phyloP scores from a whole-genome alignment of 192 early-diverging fungal species.

The Gonapodya prolifera region DNA sequence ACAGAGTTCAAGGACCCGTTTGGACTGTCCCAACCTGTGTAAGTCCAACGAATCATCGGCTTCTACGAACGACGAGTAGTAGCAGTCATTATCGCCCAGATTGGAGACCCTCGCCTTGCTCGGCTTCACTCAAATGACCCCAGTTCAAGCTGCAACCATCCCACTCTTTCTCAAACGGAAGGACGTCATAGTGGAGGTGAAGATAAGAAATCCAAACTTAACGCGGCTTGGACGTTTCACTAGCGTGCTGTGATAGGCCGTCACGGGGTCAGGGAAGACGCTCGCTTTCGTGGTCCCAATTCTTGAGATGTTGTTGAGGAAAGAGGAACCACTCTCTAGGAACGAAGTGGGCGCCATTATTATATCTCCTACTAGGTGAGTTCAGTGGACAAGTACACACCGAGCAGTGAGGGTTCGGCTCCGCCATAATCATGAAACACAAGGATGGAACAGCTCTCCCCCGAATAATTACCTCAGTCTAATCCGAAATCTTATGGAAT shows the following conservation, averaged over 20 bases:
- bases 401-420: no score
- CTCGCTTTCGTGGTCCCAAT: constrained; percentile 83
- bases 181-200: constrained; percentile 90
- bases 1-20: neutral
- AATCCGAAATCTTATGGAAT: no score
- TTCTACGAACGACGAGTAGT: no score
- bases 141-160: constrained; percentile 82
- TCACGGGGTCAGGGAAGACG: constrained; percentile 95
- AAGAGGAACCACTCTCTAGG: constrained; percentile 37
- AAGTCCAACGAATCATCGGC: neutral
- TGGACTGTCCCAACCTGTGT: neutral
- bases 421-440: no score
- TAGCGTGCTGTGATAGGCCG: constrained; percentile 45
- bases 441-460: no score
- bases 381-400: neutral
- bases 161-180: constrained; percentile 83
- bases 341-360: constrained; percentile 77
- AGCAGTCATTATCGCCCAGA: constrained; percentile 13
- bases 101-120: constrained; percentile 44
- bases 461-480: no score
- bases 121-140: constrained; percentile 81
- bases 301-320: constrained; percentile 67
- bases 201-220: no score
- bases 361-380: constrained; percentile 67
- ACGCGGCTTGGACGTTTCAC: neutral